Percentiles rank a stretch among this genome's conserved stretches.
Conservation (phyloP, 805 yeast genomes). For the Pichia scutulata region DNA sequence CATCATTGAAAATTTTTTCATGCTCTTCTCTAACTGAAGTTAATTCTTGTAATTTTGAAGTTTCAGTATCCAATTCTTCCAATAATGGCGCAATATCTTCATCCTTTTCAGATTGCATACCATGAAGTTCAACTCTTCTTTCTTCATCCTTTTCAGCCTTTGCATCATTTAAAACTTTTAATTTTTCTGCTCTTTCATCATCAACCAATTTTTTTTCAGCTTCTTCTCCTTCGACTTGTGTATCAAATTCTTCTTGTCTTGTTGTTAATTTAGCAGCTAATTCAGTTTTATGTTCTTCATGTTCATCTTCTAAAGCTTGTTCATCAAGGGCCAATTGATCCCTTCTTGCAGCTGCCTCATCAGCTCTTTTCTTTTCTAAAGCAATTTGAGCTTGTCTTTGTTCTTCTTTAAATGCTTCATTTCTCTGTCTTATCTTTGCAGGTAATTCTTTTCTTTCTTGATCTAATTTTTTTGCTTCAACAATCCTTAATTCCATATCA, state of each 20-base stretch:
- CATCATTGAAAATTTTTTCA: constrained; percentile 37
- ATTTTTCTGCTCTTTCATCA: constrained; percentile 35
- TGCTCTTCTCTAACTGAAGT: constrained; percentile 41
- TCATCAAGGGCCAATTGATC: constrained; percentile 42
- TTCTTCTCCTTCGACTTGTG: constrained; percentile 33
- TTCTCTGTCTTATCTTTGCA: constrained; percentile 34
- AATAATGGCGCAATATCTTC: constrained; percentile 47
- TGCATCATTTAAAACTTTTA: constrained; percentile 35
- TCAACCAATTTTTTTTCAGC: constrained; percentile 35
- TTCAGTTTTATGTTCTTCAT: constrained; percentile 25
- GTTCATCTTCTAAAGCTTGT: constrained; percentile 38
- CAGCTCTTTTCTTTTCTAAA: constrained; percentile 27
- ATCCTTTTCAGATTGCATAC: constrained; percentile 45
- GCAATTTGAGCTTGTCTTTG: constrained; percentile 32
- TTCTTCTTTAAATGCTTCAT: constrained; percentile 31
- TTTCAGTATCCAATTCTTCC: constrained; percentile 44
- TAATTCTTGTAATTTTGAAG: constrained; percentile 41
- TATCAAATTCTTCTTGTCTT: constrained; percentile 36
- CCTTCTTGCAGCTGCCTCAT: constrained; percentile 32
- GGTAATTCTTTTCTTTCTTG: constrained; percentile 33
- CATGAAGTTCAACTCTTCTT: constrained; percentile 39
- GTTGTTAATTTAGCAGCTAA: constrained; percentile 33
- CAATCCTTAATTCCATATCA: constrained; percentile 58
- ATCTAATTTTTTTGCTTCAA: constrained; percentile 61
- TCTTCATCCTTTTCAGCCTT: constrained; percentile 37